Percentiles rank a stretch among this genome's conserved stretches.
Evolutionary conservation across 2,329 filamentous ascomycete genomes (phyloP).

Genomic region (Fusarium tricinctum): DNA sequence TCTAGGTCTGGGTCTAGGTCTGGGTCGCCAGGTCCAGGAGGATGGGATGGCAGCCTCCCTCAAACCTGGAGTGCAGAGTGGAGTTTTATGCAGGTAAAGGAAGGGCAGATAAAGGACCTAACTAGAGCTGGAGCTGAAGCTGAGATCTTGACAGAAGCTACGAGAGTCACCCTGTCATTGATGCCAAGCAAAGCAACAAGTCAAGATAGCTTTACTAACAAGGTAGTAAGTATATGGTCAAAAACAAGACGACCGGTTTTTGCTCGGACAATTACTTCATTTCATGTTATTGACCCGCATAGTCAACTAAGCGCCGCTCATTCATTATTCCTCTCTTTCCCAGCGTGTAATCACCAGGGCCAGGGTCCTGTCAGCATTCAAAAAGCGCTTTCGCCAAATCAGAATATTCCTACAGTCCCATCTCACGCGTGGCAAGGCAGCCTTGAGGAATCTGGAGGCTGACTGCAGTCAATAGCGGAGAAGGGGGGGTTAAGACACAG

Average conservation of each 20-base stretch:
- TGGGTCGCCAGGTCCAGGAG: not conserved
- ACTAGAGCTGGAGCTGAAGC: constrained; percentile 24
- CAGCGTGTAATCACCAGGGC: constrained; percentile 14
- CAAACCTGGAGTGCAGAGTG: constrained; percentile 40
- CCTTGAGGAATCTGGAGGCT: constrained; percentile 31
- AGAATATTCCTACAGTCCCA: constrained; percentile 18
- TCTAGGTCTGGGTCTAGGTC: not conserved
- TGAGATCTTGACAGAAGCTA: not conserved
- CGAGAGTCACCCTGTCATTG: not conserved
- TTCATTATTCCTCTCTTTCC: constrained; percentile 1
- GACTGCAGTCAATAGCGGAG: constrained; percentile 20
- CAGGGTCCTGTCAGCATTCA: constrained; percentile 40
- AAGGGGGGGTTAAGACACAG: not conserved
- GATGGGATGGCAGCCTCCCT: constrained; percentile 25
- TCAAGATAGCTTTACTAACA: not conserved
- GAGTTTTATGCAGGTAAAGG: constrained; percentile 43
- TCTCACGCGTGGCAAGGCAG: constrained; percentile 39
- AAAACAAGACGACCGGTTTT: not conserved
- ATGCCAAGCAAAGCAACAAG: not conserved
- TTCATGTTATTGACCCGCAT: not conserved
- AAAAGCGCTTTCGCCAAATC: constrained; percentile 32
- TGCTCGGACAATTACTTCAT: not conserved
- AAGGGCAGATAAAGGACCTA: not conserved
- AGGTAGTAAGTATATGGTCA: not conserved
- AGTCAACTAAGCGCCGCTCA: constrained; percentile 3